Evolutionary conservation across 768 basidiomycete species (phyloP), one percentile per base, ranked within the genome.

Genomic region (Mycena alexandri): DNA sequence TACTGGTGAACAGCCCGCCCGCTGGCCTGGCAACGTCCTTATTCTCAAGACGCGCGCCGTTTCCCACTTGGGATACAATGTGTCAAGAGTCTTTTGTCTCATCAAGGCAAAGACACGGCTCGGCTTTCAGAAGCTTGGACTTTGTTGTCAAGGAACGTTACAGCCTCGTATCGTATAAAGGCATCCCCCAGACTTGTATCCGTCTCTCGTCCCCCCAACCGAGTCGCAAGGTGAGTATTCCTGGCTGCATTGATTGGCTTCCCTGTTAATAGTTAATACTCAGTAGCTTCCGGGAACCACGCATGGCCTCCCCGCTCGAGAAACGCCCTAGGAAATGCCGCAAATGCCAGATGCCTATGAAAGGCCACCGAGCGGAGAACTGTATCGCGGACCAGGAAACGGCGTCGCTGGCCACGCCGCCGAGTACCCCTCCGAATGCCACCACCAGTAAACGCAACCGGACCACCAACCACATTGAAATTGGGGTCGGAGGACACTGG

Each of bases 311-410:
- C 22, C 42, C 61, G 6, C 56, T 55, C 22, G 50, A 52, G 16
- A 64, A 61, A 46, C 65, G 65, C 33, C 12, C 42, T 19, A 66
- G 57, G 7, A 47, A 21, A 53, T 71, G 70, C 29, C 57, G 66
- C 16, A 71, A 29, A 57, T 71, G 70, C 55, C 55, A 33, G n/a
- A 42, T 50, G 62, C 70, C 70, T 1, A 68, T 67, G 66, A 67
- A 67, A 33, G 70, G 70, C 2, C 70, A 71, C 63, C 56, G 46
- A 52, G 61, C 50, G 4, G 62, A 68, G 47, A 67, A 41, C 59
- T 71, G 70, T 48, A 52, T 52, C 38, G 36, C 58, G 2, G 42
- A 3, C 7, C 61, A 63, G 48, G 53, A n/a, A 42, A 24, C 41
- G 41, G 4, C 46, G 12, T 33, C 47, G 6, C 70, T 51, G 7